Conservation (phyloP, 2,329 filamentous ascomycete genomes). For the Aspergillus tamarii region DNA sequence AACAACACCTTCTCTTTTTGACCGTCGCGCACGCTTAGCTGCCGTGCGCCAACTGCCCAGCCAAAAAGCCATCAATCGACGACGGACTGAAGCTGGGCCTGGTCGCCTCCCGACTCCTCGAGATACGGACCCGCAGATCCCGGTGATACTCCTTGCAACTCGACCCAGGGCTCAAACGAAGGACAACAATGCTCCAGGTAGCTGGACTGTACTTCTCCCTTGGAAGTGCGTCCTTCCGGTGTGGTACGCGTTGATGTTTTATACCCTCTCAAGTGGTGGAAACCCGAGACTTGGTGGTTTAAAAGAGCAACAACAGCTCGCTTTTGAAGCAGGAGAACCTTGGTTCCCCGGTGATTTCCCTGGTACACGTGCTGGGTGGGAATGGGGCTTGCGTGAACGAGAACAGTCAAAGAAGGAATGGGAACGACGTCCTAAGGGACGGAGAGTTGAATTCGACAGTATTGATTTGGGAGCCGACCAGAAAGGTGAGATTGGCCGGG, state of each 20-base stretch:
- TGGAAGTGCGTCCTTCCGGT: constrained; percentile 86
- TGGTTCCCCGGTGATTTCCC: constrained; percentile 89
- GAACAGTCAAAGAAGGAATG: constrained; percentile 65
- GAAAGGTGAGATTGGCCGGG: constrained; percentile 80
- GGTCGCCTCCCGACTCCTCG: constrained; percentile 64
- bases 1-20: constrained; percentile 63
- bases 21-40: constrained; percentile 65
- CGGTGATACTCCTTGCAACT: constrained; percentile 70
- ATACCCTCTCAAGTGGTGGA: constrained; percentile 75
- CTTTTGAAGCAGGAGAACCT: constrained; percentile 75
- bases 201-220: constrained; percentile 82
- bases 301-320: constrained; percentile 75
- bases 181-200: constrained; percentile 61
- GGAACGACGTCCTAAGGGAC: constrained; percentile 79
- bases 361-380: constrained; percentile 75
- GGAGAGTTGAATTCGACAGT: constrained; percentile 73
- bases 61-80: constrained; percentile 79
- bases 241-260: constrained; percentile 86
- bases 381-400: constrained; percentile 74
- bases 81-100: constrained; percentile 66
- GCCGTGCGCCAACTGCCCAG: constrained; percentile 69
- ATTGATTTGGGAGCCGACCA: constrained; percentile 73
- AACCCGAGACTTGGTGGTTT: constrained; percentile 83
- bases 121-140: constrained; percentile 72
- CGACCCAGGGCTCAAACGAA: constrained; percentile 46